phyloP scores from a whole-genome alignment of 2,329 filamentous ascomycete genomes.

The Zasmidium cellare region DNA sequence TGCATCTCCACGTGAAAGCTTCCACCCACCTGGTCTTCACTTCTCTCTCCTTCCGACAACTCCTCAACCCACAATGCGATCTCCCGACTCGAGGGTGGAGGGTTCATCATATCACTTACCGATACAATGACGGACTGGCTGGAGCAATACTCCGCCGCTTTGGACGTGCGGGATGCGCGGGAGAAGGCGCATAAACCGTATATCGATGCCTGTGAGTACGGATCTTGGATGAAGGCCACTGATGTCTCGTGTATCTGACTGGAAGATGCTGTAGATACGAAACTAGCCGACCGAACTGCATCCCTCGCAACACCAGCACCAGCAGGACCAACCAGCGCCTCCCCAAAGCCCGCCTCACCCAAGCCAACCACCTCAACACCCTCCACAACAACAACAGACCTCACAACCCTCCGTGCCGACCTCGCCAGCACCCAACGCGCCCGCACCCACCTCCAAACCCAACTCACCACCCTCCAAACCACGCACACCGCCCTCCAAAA shows the following conservation, averaged over 20 bases:
- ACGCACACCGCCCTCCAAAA: constrained; percentile 63
- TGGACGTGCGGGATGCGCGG: constrained; percentile 70
- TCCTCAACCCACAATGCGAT: too few species aligned
- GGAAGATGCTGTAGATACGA: constrained; percentile 36
- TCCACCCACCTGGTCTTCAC: too few species aligned
- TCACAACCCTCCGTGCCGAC: constrained; percentile 72
- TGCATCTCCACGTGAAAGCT: too few species aligned
- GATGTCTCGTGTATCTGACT: too few species aligned
- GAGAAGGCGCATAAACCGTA: constrained; percentile 67
- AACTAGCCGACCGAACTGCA: constrained; percentile 46
- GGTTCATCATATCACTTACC: not conserved
- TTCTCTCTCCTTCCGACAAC: too few species aligned
- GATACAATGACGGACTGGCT: constrained; percentile 67
- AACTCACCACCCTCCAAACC: constrained; percentile 47
- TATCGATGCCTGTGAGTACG: constrained; percentile 77
- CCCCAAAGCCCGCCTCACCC: constrained; percentile 42
- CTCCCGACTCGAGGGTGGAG: too few species aligned
- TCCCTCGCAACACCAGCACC: constrained; percentile 29
- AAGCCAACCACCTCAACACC: constrained; percentile 51
- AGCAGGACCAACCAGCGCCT: constrained; percentile 6
- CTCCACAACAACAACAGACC: constrained; percentile 28
- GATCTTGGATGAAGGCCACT: too few species aligned
- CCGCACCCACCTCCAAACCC: constrained; percentile 54
- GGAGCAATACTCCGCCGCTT: constrained; percentile 74
- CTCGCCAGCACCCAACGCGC: constrained; percentile 75